These are phyloP conservation scores for Erysimum pusillum DNA, from an alignment of 441 rosid genomes.

Conservation along the genomic window DNA sequence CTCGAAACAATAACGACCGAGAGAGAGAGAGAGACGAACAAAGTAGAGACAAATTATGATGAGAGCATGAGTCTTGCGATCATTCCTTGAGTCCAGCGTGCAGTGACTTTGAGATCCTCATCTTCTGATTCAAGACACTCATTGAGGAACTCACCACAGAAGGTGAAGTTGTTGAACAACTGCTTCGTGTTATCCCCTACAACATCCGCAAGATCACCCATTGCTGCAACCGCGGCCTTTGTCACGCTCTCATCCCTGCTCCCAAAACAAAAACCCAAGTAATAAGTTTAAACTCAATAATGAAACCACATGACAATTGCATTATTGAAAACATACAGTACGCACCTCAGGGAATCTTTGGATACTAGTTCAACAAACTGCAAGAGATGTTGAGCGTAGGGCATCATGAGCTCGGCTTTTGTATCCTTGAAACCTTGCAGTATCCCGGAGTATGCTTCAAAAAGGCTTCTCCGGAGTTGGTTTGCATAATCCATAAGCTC, in stretches of 20 bases:
- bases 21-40: conserved; percentile 21
- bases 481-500: conserved; percentile 87
- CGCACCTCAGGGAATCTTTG: conserved; percentile 73
- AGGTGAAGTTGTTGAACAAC: conserved; percentile 67
- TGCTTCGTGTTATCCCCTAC: conserved; percentile 78
- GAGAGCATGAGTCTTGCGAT: conserved; percentile 80
- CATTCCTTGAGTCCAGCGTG: conserved; percentile 89
- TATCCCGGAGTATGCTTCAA: conserved; percentile 93
- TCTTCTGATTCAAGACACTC: conserved; percentile 86
- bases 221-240: conserved; percentile 89
- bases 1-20: conserved; percentile 38
- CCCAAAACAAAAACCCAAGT: not conserved
- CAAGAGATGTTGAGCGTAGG: conserved; percentile 86
- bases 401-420: conserved; percentile 81
- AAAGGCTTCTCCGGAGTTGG: conserved; percentile 85
- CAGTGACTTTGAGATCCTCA: conserved; percentile 87
- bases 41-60: conserved; percentile 39
- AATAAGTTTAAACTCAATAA: not conserved
- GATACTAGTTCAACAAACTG: conserved; percentile 82
- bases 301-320: not conserved
- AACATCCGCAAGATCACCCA: conserved; percentile 95
- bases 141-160: conserved; percentile 68
- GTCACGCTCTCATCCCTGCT: conserved; percentile 88
- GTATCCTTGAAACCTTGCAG: conserved; percentile 89
- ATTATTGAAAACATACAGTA: not conserved